Percentiles rank a stretch among this genome's conserved stretches.
Evolutionary conservation across 2,329 filamentous ascomycete species (phyloP).

Genomic region (Phoma sp.): DNA sequence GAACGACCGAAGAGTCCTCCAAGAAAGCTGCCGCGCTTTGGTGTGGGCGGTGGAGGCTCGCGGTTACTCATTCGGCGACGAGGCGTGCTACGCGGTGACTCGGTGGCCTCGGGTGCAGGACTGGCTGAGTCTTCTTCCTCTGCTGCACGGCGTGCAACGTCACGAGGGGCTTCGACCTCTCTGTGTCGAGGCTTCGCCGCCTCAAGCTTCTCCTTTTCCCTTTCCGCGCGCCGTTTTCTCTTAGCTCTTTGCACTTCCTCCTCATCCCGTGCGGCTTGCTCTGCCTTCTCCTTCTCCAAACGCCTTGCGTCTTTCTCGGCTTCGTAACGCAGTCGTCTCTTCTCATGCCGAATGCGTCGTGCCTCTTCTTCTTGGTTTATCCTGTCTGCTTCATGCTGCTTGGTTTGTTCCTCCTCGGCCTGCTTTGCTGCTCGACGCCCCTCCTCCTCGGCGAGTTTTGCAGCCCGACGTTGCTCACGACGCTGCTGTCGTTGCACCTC

Average conservation of each 20-base stretch:
- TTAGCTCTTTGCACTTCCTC: conserved; percentile 35
- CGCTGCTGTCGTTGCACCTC: conserved; percentile 31
- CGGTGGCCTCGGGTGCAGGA: conserved; percentile 25
- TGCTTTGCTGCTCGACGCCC: conserved; percentile 26
- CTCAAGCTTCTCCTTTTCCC: conserved; percentile 32
- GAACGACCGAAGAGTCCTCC: conserved; percentile 43
- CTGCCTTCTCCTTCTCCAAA: conserved; percentile 8
- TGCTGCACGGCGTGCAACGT: conserved; percentile 38
- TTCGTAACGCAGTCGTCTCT: conserved; percentile 33
- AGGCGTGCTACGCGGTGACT: conserved; percentile 32
- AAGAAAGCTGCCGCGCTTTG: conserved; percentile 39
- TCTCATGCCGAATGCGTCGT: conserved; percentile 36
- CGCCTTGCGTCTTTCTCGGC: conserved; percentile 24
- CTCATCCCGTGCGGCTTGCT: conserved; percentile 17
- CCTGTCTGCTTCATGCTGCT: conserved; percentile 29
- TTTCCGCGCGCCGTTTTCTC: conserved; percentile 35
- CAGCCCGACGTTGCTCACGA: conserved; percentile 37
- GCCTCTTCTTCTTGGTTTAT: conserved; percentile 36
- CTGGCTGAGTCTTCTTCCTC: conserved; percentile 31
- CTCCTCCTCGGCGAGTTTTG: conserved; percentile 35
- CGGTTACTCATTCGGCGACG: conserved; percentile 31
- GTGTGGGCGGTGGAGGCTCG: conserved; percentile 31
- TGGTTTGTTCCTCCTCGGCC: conserved; percentile 29
- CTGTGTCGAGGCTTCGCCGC: conserved; percentile 20
- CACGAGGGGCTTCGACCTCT: conserved; percentile 24